Base-by-base conservation (phyloP, 345 rosid genomes). In the Schrenkiella parvula region DNA sequence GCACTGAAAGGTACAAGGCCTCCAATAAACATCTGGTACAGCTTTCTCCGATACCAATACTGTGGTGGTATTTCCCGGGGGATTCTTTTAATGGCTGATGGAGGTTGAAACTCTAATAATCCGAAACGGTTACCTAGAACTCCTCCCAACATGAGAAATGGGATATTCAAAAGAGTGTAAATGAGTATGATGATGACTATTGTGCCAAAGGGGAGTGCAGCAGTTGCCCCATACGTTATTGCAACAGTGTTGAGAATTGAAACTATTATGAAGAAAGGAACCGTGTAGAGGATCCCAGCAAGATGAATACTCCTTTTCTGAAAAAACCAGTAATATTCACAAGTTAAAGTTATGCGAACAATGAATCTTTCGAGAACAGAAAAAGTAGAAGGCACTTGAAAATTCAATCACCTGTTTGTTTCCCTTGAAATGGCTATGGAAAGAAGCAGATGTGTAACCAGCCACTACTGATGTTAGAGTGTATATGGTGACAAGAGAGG, bases 201-300 rank as follows among this genome's bases (percentile, higher is more conserved):
- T 70, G 96, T 88, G 80, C 97, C 85, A 56, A 87, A 85, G 26
- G 97, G 98, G 80, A 90, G 84, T 28, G 97, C 90, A 65, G 87
- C 81, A 2, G 92, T 93, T 69, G 87, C 84, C 15, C 93, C 88
- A 63, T 88, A 88, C 66, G 85, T 79, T 66, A 79, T 66, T 59
- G 98, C 86, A 69, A 88, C 77, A 37, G 78, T 82, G 71, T 93
- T 90, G 67, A 93, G 85, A 70, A 81, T 46, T 23, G 77, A 85
- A 26, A 76, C 50, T 29, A 82, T 75, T 50, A 76, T 78, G 67
- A 85, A 76, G 37, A 82, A 64, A 59, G 98, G 97, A 62, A 84
- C 87, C 0, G 75, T 65, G 77, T 80, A 88, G 58, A 93, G 63
- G 38, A 87, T 77, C 69, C 96, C 92, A 62, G 84, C 77, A 52